phyloP scores from a whole-genome alignment of 1,139 yeast genomes.

The Geotrichum australiense region DNA sequence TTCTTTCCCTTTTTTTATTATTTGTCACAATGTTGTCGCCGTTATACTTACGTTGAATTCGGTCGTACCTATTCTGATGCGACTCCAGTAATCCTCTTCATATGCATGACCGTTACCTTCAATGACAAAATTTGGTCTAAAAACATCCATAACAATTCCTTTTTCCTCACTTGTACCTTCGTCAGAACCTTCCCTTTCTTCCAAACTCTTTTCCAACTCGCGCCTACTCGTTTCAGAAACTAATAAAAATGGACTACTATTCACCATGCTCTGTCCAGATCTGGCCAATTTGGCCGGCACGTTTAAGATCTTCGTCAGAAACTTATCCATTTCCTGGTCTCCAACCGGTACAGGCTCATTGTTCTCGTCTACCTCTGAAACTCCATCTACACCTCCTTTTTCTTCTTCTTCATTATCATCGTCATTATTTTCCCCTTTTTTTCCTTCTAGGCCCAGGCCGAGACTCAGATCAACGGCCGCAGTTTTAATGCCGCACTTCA shows the following conservation, averaged over 20 bases:
- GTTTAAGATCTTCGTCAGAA: constrained; percentile 30
- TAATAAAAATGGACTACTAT: constrained; percentile 37
- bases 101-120: constrained; percentile 28
- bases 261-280: constrained; percentile 27
- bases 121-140: constrained; percentile 37
- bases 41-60: constrained; percentile 20
- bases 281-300: constrained; percentile 35
- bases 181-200: constrained; percentile 16
- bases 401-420: too few species aligned
- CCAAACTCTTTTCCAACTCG: constrained; percentile 25
- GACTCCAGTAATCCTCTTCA: constrained; percentile 36
- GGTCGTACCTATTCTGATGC: constrained; percentile 19
- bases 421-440: too few species aligned
- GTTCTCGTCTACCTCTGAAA: too few species aligned
- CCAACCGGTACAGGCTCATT: constrained; percentile 20
- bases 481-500: too few species aligned
- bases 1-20: too few species aligned
- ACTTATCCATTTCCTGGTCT: constrained; percentile 23
- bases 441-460: too few species aligned
- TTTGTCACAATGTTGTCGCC: too few species aligned
- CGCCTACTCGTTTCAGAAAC: constrained; percentile 31
- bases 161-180: constrained; percentile 6
- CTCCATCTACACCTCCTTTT: too few species aligned
- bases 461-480: too few species aligned
- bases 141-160: constrained; percentile 24